Evolutionary conservation across 2,329 filamentous ascomycete genomes (phyloP).

Genomic region (Sporothrix euskadiensis): DNA sequence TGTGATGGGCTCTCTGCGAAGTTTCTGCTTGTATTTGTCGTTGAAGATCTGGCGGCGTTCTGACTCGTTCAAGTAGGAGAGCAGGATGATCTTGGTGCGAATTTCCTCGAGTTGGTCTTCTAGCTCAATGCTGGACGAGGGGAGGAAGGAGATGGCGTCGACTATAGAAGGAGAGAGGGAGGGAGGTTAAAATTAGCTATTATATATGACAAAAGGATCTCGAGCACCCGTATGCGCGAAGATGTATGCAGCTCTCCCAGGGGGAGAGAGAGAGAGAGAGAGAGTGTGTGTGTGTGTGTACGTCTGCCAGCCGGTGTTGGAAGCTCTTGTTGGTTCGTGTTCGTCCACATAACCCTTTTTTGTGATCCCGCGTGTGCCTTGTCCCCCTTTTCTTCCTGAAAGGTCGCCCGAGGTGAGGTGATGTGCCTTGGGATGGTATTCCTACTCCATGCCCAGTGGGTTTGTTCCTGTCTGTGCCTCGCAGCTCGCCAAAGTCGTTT

Average conservation of each 20-base stretch:
- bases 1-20: conserved; percentile 57
- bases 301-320: background rate
- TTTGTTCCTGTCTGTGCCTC: background rate
- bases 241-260: background rate
- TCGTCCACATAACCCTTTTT: background rate
- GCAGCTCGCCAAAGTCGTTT: background rate
- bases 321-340: background rate
- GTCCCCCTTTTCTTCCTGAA: background rate
- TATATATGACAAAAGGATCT: conserved; percentile 3
- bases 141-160: conserved; percentile 49
- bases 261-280: background rate
- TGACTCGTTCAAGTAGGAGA: conserved; percentile 55
- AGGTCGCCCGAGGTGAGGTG: conserved; percentile 4
- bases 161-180: conserved; percentile 1
- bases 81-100: conserved; percentile 61
- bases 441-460: conserved; percentile 10
- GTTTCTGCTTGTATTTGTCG: conserved; percentile 47
- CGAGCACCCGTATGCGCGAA: background rate
- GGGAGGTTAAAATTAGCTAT: conserved; percentile 18
- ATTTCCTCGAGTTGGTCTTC: conserved; percentile 54
- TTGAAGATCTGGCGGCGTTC: conserved; percentile 58
- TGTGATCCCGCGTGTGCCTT: background rate
- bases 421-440: conserved; percentile 5
- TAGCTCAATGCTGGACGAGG: conserved; percentile 55
- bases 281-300: background rate